Base-by-base conservation (phyloP, 345 rosid species). In the Melaleuca alternifolia region DNA sequence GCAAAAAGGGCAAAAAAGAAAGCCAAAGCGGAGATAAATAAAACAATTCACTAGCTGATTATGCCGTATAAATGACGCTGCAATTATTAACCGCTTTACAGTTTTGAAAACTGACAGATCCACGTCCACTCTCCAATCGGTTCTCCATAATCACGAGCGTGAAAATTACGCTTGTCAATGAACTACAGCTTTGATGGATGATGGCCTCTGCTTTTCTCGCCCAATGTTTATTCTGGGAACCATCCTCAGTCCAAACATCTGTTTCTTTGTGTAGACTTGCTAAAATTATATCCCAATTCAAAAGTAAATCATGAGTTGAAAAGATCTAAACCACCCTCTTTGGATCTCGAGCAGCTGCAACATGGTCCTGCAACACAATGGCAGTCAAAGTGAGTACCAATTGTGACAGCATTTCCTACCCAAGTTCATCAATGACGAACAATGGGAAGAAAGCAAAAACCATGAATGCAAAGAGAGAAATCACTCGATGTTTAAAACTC, bases 341-440 rank as follows among this genome's bases (percentile, higher is more conserved):
- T 51, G 94, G 92, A 90, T 94, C 98, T 33, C 97, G 96, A 86
- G 95, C 90, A 84, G 98, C 91, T 48, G 97, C 93, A 85, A 96
- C 84, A 92, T 95, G 99, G 87, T 96, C 98, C 99, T 96, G 85
- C 92, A 92, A 53, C 54, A 77, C 54, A 76, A 37, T 18, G 59
- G 15, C 59, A 11, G 24, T 28, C 50, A 75, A 52, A 76, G 28
- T 54, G 15, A 51, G 79, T 71, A 71, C 48, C 10, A 10, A 28
- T 11, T 9, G 23, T 30, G 85, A 51, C 61, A 53, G 85, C 50
- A 53, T 30, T 46, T 85, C 44, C 75, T 10, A 57, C 41, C 86
- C 2, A 15, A 50, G 41, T 54, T 76, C 52, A 76, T 56, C 65
- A 48, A 5, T 85, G 54, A 46, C 18, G 23, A 57, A 57, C 33